phyloP scores from a whole-genome alignment of 768 basidiomycete species.

The Dendrothele bispora region DNA sequence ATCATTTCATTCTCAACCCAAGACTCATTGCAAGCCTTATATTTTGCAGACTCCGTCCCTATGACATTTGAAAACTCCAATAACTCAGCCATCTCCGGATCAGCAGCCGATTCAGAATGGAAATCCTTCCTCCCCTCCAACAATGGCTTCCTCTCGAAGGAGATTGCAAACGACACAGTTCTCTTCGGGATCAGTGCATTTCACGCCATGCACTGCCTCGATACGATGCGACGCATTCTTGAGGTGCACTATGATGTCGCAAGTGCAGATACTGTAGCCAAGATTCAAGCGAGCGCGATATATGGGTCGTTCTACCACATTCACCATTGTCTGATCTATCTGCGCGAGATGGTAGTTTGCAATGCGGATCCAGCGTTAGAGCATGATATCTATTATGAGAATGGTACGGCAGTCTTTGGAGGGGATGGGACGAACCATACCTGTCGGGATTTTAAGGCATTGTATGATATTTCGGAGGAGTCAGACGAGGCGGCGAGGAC shows the following conservation, averaged over 20 bases:
- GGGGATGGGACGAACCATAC: not conserved
- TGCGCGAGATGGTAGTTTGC: not conserved
- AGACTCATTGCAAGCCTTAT: not conserved
- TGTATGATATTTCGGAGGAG: not conserved
- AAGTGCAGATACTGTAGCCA: not conserved
- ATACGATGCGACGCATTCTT: not conserved
- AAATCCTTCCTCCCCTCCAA: not conserved
- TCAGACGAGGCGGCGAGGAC: no score
- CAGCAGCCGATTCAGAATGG: not conserved
- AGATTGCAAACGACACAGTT: not conserved
- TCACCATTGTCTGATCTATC: constrained; percentile 3
- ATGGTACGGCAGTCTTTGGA: not conserved
- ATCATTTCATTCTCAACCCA: not conserved
- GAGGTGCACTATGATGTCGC: not conserved
- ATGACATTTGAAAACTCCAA: not conserved
- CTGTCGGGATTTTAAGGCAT: not conserved
- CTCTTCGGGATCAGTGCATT: not conserved
- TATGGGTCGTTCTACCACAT: constrained; percentile 1
- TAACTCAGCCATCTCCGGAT: not conserved
- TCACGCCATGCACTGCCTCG: not conserved
- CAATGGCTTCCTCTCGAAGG: not conserved
- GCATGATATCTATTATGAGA: not conserved
- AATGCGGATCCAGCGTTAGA: no score
- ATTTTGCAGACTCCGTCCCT: not conserved
- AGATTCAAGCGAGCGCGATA: not conserved